Evolutionary conservation across 2,329 filamentous ascomycete genomes (phyloP).

Genomic region (Fusarium sublunatum): DNA sequence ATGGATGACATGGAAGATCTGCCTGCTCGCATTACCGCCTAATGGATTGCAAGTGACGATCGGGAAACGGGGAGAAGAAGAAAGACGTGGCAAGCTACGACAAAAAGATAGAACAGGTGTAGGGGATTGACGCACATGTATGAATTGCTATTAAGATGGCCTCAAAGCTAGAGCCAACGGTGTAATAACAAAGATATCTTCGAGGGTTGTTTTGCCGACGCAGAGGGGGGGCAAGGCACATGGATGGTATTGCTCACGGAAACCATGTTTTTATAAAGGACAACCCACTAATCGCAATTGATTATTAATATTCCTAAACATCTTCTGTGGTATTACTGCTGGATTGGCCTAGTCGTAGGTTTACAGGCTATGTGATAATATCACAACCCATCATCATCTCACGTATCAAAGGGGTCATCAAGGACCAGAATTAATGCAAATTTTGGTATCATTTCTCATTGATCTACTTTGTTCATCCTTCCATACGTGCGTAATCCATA

Average conservation of each 20-base stretch:
- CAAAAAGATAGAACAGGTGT: constrained; percentile 8
- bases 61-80: neutral
- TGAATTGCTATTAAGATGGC: constrained; percentile 20
- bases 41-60: constrained; percentile 1
- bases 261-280: constrained; percentile 15
- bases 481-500: neutral
- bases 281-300: constrained; percentile 4
- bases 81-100: neutral
- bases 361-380: too few relatives aligned
- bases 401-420: neutral
- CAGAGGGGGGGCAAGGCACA: neutral
- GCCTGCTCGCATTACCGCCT: constrained; percentile 48
- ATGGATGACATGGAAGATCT: constrained; percentile 61
- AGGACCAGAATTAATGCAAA: constrained; percentile 2
- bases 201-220: constrained; percentile 9
- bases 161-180: constrained; percentile 6
- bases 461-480: constrained; percentile 24
- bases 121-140: constrained; percentile 16
- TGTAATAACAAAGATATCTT: constrained; percentile 29
- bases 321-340: too few relatives aligned
- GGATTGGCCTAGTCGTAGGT: too few relatives aligned
- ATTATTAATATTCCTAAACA: neutral
- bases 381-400: neutral
- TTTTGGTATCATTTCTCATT: constrained; percentile 28
- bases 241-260: constrained; percentile 1